phyloP scores from a whole-genome alignment of 495 filamentous ascomycete genomes.

The Aspergillus bridgeri region DNA sequence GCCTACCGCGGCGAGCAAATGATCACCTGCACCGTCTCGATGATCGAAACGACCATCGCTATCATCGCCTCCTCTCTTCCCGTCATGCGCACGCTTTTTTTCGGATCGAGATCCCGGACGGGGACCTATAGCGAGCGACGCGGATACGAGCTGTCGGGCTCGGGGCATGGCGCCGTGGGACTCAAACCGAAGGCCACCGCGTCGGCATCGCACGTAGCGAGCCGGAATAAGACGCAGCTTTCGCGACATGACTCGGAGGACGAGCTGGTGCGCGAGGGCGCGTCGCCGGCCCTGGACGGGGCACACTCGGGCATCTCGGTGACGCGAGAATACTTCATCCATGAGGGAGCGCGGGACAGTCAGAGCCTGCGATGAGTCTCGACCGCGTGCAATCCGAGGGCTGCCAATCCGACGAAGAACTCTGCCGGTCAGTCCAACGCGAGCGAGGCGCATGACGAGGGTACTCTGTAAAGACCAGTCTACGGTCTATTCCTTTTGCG shows the following conservation, averaged over 20 bases:
- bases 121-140: slow-evolving; percentile 19
- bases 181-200: neutral
- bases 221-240: neutral
- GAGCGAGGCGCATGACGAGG: too few species aligned
- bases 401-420: too few species aligned
- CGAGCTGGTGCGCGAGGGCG: neutral
- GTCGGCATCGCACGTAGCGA: neutral
- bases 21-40: slow-evolving; percentile 27
- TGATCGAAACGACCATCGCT: slow-evolving; percentile 27
- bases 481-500: too few species aligned
- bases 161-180: neutral
- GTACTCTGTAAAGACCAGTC: too few species aligned
- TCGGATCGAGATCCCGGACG: slow-evolving; percentile 22
- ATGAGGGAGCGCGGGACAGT: neutral
- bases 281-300: neutral
- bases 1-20: slow-evolving; percentile 22
- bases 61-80: slow-evolving; percentile 28
- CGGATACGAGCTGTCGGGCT: slow-evolving; percentile 17
- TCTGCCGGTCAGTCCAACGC: too few species aligned
- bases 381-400: too few species aligned
- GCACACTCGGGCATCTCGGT: neutral
- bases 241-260: neutral
- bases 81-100: slow-evolving; percentile 25
- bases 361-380: neutral
- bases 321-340: neutral